phyloP scores from a whole-genome alignment of 805 yeast species.

The Lipomyces kockii region DNA sequence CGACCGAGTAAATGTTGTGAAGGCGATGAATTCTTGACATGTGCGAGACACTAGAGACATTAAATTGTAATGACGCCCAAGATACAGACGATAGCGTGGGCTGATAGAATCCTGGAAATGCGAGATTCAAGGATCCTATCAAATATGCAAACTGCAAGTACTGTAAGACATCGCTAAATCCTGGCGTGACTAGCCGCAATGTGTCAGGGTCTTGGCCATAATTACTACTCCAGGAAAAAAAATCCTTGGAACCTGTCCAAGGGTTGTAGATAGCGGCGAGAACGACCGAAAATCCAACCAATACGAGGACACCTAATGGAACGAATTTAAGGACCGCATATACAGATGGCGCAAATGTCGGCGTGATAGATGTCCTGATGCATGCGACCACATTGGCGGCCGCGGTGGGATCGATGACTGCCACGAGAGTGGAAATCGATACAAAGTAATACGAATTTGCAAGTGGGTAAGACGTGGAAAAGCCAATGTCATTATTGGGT shows the following conservation, averaged over 20 bases:
- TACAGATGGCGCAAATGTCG: conserved; percentile 50
- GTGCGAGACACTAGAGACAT: conserved; percentile 29
- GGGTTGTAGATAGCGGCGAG: conserved; percentile 55
- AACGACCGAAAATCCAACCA: conserved; percentile 44
- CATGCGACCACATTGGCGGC: conserved; percentile 52
- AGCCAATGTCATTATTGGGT: conserved; percentile 30
- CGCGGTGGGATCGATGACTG: conserved; percentile 40
- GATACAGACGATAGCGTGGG: conserved; percentile 56
- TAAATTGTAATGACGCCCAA: conserved; percentile 61
- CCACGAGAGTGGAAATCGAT: conserved; percentile 38
- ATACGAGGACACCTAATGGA: conserved; percentile 46
- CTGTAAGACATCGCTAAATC: conserved; percentile 53
- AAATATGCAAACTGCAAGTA: conserved; percentile 66
- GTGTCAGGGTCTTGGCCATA: conserved; percentile 63
- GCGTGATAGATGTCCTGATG: conserved; percentile 54
- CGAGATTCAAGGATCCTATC: conserved; percentile 56
- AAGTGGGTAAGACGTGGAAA: conserved; percentile 13
- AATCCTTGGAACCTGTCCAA: conserved; percentile 60
- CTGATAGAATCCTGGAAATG: conserved; percentile 67
- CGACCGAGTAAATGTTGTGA: conserved; percentile 34
- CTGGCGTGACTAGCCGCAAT: conserved; percentile 58
- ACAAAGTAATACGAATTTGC: conserved; percentile 30
- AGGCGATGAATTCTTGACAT: conserved; percentile 4
- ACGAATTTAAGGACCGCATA: conserved; percentile 49
- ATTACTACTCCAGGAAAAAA: conserved; percentile 57